Base-by-base conservation (phyloP, 345 rosid species). In the Acer negundo region DNA sequence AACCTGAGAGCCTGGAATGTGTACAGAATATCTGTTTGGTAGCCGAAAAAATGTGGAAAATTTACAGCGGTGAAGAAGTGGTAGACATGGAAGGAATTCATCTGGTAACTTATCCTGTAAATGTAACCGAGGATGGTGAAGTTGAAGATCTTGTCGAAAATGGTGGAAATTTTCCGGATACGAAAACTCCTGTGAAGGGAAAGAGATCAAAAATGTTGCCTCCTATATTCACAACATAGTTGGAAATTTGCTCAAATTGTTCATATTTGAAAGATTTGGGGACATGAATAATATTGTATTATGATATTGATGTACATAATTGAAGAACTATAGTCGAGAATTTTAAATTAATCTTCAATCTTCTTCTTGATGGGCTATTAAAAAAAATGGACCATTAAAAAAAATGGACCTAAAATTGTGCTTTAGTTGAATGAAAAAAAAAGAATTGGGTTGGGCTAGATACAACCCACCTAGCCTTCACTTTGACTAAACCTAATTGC, bases 71-170 rank as follows among this genome's bases (percentile, higher is more conserved):
- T 6, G 94, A 95, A 75, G 87, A 86, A 64, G 83, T 86, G 10
- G 87, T 83, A 69, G 98, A 92, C 87, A 92, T 95, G 97, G 82
- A 76, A 55, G 92, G 96, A 8, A 90, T 87, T 23, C 99, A 93
- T 80, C 84, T 93, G 10, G 90, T 93, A 46, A 85, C 81, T 2
- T 92, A 88, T 72, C 99, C 98, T 1, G 81, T 92, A 3, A 77
- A 69, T 23, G 89, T 95, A 8, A 85, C 85, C 4, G 66, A 62
- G 47, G 87, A 93, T 55, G 99, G 99, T 56, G 26, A 16, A 19
- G 73, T 92, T 51, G 81, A 87, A 75, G 95, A 93, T 72, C 78
- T 87, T 66, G 79, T 28, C 3, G 80, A 86, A 5, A 81, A 78
- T 4, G 78, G 72, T 24, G 85, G 89, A n/a, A 12, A 73, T 73